Evolutionary conservation across 2,329 filamentous ascomycete species (phyloP).

Genomic region (Ceratocystis ficicola): DNA sequence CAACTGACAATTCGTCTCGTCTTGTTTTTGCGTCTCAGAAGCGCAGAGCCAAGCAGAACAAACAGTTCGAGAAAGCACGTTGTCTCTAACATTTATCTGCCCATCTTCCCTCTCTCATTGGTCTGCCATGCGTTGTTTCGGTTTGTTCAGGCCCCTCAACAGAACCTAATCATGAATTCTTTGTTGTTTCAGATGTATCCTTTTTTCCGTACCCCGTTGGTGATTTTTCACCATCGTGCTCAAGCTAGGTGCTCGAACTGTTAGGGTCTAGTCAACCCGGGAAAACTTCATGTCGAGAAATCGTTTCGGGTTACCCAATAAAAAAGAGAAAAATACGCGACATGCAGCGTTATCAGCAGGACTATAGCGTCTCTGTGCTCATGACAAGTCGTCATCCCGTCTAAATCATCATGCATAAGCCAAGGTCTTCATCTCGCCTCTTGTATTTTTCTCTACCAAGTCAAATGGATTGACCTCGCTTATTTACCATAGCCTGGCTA

Average conservation of each 20-base stretch:
- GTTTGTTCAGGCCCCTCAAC: not conserved
- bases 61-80: not conserved
- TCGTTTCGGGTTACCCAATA: not conserved
- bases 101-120: not conserved
- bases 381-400: too few relatives aligned
- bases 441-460: too few relatives aligned
- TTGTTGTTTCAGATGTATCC: not conserved
- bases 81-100: not conserved
- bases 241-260: not conserved
- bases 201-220: not conserved
- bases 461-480: too few relatives aligned
- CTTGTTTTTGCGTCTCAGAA: not conserved
- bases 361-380: too few relatives aligned
- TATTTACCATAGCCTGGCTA: too few relatives aligned
- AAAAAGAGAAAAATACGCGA: too few relatives aligned
- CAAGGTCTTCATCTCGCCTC: too few relatives aligned
- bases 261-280: not conserved
- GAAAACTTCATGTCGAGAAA: not conserved
- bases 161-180: not conserved
- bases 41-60: not conserved
- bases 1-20: conserved; percentile 4
- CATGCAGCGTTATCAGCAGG: too few relatives aligned
- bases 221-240: not conserved
- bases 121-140: not conserved
- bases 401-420: too few relatives aligned